Conservation (phyloP, 2,329 filamentous ascomycete genomes). For the Colletotrichum sp. region DNA sequence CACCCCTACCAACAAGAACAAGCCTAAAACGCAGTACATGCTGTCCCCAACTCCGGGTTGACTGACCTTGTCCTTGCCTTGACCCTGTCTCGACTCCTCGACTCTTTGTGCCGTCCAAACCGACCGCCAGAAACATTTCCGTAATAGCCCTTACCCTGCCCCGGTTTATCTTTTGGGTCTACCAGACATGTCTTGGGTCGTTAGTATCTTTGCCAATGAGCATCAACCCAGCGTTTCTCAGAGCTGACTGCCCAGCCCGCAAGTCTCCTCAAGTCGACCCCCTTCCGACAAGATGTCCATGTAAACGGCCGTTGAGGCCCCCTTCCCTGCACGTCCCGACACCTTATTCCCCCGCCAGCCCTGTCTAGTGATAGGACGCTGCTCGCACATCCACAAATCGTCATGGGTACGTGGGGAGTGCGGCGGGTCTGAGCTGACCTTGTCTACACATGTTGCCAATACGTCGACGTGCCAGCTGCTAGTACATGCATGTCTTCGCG, state of each 20-base stretch:
- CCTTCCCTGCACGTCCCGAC: not conserved
- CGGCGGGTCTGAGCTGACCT: constrained; percentile 14
- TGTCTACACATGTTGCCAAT: not conserved
- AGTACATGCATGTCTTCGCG: constrained; percentile 7
- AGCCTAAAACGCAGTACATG: constrained; percentile 2
- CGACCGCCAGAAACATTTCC: constrained; percentile 10
- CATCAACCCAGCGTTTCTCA: not conserved
- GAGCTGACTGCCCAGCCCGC: constrained; percentile 20
- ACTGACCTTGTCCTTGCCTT: constrained; percentile 1
- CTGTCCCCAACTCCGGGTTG: constrained; percentile 14
- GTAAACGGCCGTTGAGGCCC: constrained; percentile 8
- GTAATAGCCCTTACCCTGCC: constrained; percentile 11
- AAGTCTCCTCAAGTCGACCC: not conserved
- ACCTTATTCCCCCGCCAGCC: constrained; percentile 14
- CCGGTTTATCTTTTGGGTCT: constrained; percentile 21
- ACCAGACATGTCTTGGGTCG: constrained; percentile 14
- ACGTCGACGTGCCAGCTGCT: not conserved
- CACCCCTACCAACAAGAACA: not conserved
- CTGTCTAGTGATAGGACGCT: constrained; percentile 16
- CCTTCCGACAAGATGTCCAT: not conserved
- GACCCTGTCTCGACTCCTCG: not conserved
- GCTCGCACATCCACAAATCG: not conserved
- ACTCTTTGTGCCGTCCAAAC: constrained; percentile 8
- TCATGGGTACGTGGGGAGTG: not conserved
- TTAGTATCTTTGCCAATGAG: constrained; percentile 8